Evolutionary conservation across 148 eudicot genomes (phyloP), one percentile per base, ranked within the genome.

Genomic region (Vaccinium myrtillus): DNA sequence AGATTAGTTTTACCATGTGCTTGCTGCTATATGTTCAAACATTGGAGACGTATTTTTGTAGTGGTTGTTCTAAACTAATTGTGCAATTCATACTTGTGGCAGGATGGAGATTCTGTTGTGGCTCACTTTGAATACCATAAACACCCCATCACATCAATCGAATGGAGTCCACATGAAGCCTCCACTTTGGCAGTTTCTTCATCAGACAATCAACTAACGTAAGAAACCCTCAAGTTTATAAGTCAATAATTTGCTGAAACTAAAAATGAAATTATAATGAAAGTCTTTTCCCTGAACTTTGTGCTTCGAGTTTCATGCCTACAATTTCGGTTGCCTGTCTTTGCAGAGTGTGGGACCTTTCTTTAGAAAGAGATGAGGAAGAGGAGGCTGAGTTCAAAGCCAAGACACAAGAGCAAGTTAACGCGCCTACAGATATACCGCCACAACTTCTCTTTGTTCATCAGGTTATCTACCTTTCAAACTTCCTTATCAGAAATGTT

Each of bases 371-470:
- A 86, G 99, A 97, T 30, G 94, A 92, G 85, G 99, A 97, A 93
- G 98, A 97, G 89, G 99, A 97, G 87, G 98, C 98, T 0, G 98
- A 94, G 86, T 97, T 97, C 84, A 95, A 87, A 90, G 92, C 96
- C 70, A 86, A 90, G 90, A 97, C 87, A 14, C 86, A 81, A 78
- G 98, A 95, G 61, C 83, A 84, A 85, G 99, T 95, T 54, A 88
- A 93, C 77, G 92, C 98, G 78, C 99, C 99, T 1, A 39, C 88
- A 50, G 95, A 97, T 90, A 86, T 95, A 83, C 99, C 99, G 13
- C 99, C 98, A 3, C 99, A 97, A 78, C 99, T 97, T 70, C 92
- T 97, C 75, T 97, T 97, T 82, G 94, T 94, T 84, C 99, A 95
- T 85, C 99, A 95, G 98, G 99, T 94, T 63, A 75, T n/a, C 23